Evolutionary conservation across 2,329 filamentous ascomycete species (phyloP), one percentile per base, ranked within the genome.

Genomic region (Cryoendolithus antarcticus): DNA sequence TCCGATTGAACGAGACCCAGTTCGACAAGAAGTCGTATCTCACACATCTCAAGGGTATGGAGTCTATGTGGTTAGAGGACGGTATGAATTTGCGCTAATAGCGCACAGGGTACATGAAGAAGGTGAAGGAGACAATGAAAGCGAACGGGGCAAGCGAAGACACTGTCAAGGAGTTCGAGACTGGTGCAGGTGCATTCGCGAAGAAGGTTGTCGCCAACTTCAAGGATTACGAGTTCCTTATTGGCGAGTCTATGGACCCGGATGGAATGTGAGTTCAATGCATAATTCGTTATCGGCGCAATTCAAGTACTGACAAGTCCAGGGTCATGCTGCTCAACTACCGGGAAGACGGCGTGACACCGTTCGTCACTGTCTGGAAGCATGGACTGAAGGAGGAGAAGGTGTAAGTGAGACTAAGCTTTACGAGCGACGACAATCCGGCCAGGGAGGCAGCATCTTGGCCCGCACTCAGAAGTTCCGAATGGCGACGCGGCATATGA

Each of bases 151-250:
- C 75, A 29, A 54, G 68, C 44, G 74, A 75, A 1, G 80, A 80
- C 9, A 73, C 77, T 44, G 70, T 95, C 66, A 75, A 77, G 52
- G 72, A 71, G 12, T 95, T 95, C 69, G 81, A 94, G 75, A 75
- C 71, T 51, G 79, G 78, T 54, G 88, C 86, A 43, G 61, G 69
- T 48, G 65, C 51, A 40, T 93, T 76, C 61, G 80, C 84, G 65
- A 94, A 93, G 75, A 80, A 85, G 72, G 72, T 94, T 51, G 70
- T 81, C 44, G 68, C 61, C 62, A 89, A 85, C 70, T 94, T 94
- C 75, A 88, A 93, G 72, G 85, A 96, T 72, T 93, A 81, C 65
- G 89, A 96, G 65, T 89, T 95, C 68, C 83, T 82, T 67, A 85
- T 82, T 55, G 88, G 89, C 69, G 80, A 91, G 73, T 82, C 77